Percentiles rank a stretch among this genome's conserved stretches.
Conservation (phyloP, 495 filamentous ascomycete genomes). For the Aspergillus asperescens region DNA sequence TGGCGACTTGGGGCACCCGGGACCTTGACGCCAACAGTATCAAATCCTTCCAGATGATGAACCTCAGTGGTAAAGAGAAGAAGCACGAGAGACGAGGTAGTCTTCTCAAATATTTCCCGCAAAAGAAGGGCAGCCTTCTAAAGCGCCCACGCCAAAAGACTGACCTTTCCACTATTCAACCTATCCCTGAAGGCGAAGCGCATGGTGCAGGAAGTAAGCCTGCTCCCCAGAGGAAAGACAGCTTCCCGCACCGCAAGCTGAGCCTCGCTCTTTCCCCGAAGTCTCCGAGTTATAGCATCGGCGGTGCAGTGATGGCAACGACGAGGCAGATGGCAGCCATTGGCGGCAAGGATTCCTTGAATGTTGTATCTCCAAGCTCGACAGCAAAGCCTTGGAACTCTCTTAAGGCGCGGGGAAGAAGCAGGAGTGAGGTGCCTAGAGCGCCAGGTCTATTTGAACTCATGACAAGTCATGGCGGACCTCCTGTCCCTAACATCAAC, state of each 20-base stretch:
- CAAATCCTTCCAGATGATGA: constrained; percentile 57
- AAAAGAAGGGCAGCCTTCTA: constrained; percentile 28
- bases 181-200: constrained; percentile 30
- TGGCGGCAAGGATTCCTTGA: constrained; percentile 55
- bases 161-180: constrained; percentile 28
- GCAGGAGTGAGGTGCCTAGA: constrained; percentile 67
- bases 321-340: constrained; percentile 57
- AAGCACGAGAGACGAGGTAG: constrained; percentile 35
- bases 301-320: constrained; percentile 55
- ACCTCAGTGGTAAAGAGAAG: constrained; percentile 46
- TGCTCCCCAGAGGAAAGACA: constrained; percentile 39
- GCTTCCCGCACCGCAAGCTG: constrained; percentile 45
- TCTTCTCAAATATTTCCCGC: constrained; percentile 51
- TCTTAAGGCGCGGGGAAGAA: constrained; percentile 57
- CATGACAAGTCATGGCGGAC: constrained; percentile 46
- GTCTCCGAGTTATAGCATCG: constrained; percentile 58
- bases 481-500: constrained; percentile 41
- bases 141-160: constrained; percentile 37
- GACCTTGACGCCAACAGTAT: constrained; percentile 58
- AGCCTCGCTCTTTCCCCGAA: constrained; percentile 55
- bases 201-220: constrained; percentile 26
- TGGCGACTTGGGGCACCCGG: constrained; percentile 69
- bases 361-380: constrained; percentile 40
- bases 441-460: constrained; percentile 41
- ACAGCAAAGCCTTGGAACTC: constrained; percentile 49